Evolutionary conservation across 768 basidiomycete genomes (phyloP), one percentile per base, ranked within the genome.

Genomic region (Termitomyces sp.): DNA sequence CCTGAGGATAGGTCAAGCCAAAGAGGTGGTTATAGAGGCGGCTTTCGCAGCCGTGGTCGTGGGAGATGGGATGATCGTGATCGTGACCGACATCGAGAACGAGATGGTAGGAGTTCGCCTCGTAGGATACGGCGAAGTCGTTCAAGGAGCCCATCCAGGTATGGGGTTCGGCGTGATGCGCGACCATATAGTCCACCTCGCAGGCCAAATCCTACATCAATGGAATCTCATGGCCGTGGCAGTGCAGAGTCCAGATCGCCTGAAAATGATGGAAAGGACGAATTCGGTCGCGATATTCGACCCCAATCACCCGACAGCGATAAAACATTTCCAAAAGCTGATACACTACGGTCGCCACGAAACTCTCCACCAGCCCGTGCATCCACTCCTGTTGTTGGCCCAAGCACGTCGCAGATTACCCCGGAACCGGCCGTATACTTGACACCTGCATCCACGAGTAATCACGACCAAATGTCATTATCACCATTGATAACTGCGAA

Each of bases 241-340:
- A 63, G 68, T 55, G 55, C 66, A 52, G 63, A 65, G 40, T 44
- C 46, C 6, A 48, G 44, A 41, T 35, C 65, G 47, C 67, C 62
- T 61, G 52, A 66, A 50, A 67, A 66, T 22, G 82, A 68, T n/a
- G 84, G 74, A 57, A 90, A 85, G 71, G 90, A 93, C 79, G 90
- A 93, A 71, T 93, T 93, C 71, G 90, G 91, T 63, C 85, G 91
- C 65, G 90, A 92, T 68, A 79, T 91, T 66, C 80, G 90, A 64
- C 73, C 80, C 36, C 71, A 74, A 43, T 84, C 88, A 40, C 75
- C 80, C 47, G 67, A 67, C 22, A 64, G 63, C 24, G 65, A 65
- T 40, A 54, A 59, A 49, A 68, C 70, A 56, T 69, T 65, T 52
- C 68, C 72, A 51, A 61, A 51, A 53, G 48, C 30, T 52, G 52